Evolutionary conservation across 495 filamentous ascomycete species (phyloP).

Genomic region (Daldinia childiae): DNA sequence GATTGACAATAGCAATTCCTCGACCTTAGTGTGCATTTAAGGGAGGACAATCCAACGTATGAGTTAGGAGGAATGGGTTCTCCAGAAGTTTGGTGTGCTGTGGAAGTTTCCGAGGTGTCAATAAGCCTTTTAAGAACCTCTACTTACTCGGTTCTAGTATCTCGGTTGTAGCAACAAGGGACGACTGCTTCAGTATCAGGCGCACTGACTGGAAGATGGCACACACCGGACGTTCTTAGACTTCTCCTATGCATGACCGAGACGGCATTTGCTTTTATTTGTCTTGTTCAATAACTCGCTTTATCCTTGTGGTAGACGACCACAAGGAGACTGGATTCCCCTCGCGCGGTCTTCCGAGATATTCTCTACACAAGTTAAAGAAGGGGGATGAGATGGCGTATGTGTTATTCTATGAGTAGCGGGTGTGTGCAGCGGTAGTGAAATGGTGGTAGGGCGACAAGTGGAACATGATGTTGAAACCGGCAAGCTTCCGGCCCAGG

Average conservation of each 20-base stretch:
- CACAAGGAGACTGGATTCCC: slow-evolving; percentile 49
- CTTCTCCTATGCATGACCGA: slow-evolving; percentile 60
- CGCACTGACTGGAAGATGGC: slow-evolving; percentile 39
- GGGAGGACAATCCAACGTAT: slow-evolving; percentile 33
- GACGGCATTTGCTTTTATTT: slow-evolving; percentile 51
- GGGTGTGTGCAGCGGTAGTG: slow-evolving; percentile 32
- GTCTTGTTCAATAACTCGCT: slow-evolving; percentile 52
- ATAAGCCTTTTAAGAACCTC: slow-evolving; percentile 18
- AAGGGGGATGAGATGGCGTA: slow-evolving; percentile 52
- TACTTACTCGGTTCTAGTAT: slow-evolving; percentile 23
- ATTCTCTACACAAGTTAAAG: slow-evolving; percentile 47
- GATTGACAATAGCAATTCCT: slow-evolving; percentile 31
- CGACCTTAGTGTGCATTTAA: slow-evolving; percentile 31
- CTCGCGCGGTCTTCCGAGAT: slow-evolving; percentile 48
- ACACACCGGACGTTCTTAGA: slow-evolving; percentile 51
- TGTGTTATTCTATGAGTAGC: slow-evolving; percentile 47
- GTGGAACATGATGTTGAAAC: slow-evolving; percentile 43
- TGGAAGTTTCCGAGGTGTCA: slow-evolving; percentile 34
- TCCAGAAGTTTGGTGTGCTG: slow-evolving; percentile 33
- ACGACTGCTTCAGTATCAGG: slow-evolving; percentile 31
- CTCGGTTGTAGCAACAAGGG: slow-evolving; percentile 33
- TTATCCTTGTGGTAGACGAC: slow-evolving; percentile 53
- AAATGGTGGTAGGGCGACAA: slow-evolving; percentile 35
- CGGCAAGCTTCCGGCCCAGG: slow-evolving; percentile 34
- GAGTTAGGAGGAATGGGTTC: slow-evolving; percentile 27